A percentile compares a stretch with the other conserved stretches of the same genome.
Evolutionary conservation across 2,329 filamentous ascomycete species (phyloP).

Genomic region (Aaosphaeria pasadenensis): DNA sequence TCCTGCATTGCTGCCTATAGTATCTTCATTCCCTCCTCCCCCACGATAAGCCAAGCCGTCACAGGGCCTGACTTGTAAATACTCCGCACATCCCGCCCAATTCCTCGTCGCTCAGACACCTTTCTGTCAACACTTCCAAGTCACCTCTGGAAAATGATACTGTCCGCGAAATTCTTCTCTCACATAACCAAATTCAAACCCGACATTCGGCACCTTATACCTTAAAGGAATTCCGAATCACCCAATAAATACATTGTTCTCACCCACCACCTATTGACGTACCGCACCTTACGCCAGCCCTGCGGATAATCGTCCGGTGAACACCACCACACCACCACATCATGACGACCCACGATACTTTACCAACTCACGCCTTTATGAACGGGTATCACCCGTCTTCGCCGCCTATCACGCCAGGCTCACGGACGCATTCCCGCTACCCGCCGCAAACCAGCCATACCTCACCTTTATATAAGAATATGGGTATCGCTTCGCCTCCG

Average conservation of each 20-base stretch:
- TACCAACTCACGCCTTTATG: conserved; percentile 24
- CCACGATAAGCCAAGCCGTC: conserved; percentile 38
- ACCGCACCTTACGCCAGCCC: conserved; percentile 13
- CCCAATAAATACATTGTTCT: conserved; percentile 15
- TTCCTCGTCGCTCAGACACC: conserved; percentile 29
- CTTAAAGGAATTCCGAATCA: conserved; percentile 19
- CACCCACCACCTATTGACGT: conserved; percentile 18
- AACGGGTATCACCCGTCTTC: conserved; percentile 33
- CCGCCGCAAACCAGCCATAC: conserved; percentile 28
- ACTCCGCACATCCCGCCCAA: conserved; percentile 30
- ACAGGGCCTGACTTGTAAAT: conserved; percentile 39
- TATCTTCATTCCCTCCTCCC: conserved; percentile 21
- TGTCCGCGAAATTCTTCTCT: conserved; percentile 35
- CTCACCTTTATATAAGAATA: conserved; percentile 33
- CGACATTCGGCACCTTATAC: conserved; percentile 30
- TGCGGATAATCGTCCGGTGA: conserved; percentile 27
- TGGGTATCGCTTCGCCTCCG: conserved; percentile 31
- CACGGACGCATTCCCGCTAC: conserved; percentile 23
- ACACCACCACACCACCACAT: conserved; percentile 15
- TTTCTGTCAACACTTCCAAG: conserved; percentile 25
- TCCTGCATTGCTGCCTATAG: conserved; percentile 41
- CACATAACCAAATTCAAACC: conserved; percentile 28
- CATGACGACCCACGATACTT: conserved; percentile 32
- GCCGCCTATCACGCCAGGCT: conserved; percentile 35
- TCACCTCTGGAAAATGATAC: conserved; percentile 39